Base-by-base conservation (phyloP, 2,329 filamentous ascomycete species). In the Trichoderma brevicompactum region DNA sequence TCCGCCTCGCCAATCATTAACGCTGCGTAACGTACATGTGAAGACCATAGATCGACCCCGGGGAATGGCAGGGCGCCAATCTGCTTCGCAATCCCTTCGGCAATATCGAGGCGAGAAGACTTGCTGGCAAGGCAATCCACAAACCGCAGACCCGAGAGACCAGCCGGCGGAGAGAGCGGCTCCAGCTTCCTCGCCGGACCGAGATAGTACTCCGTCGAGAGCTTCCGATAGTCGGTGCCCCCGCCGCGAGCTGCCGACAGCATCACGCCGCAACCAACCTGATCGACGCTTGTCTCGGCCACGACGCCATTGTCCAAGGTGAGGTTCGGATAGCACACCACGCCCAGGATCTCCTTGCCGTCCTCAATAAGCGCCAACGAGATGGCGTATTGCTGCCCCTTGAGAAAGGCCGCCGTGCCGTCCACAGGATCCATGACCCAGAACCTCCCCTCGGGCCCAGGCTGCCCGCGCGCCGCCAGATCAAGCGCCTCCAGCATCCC, bases 381-480 rank as follows among this genome's bases (percentile, higher is more conserved):
- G 4, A 89, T 85, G 3, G 83, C 87, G 66, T 89, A 89, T 74
- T 89, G 87, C 74, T 86, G 80, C 3, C 84, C 84, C 44, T 77
- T 76, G 68, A 89, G 82, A 66, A 88, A 89, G 0, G 86, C 84
- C 15, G 83, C 83, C 1, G 87, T 89, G 36, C 87, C 87, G 69
- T 89, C 87, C 7, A 89, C 83, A 0, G 87, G 87, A 70, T 89
- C 87, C 72, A 89, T 81, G 36, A 87, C 82, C 87, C 87, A 89
- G 59, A 85, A 80, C 1, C 82, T 76, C 0, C 80, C 76, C 2
- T 74, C 64, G 9, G 59, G 64, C 2, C 81, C 67, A 69, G 77
- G 67, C 9, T 74, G 68, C 1, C 80, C 81, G 2, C 76, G 72
- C 0, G 79, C 82, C 2, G 87, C 87, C 12, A 83, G 75, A 72